Conservation (phyloP, 2,329 filamentous ascomycete genomes). For the Cytospora leucostoma region DNA sequence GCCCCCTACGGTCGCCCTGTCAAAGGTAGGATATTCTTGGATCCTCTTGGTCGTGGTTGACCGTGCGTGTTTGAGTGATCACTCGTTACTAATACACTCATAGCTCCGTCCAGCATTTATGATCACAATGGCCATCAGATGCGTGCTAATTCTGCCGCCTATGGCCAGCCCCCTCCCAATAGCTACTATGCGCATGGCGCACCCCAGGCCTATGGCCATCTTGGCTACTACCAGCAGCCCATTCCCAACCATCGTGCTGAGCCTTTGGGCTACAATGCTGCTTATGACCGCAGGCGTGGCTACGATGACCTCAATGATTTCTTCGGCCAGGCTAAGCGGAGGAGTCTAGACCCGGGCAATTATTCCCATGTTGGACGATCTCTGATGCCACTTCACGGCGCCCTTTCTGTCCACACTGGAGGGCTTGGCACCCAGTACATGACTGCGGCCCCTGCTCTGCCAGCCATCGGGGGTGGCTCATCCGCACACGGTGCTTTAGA, state of each 20-base stretch:
- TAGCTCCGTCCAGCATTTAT: constrained; percentile 61
- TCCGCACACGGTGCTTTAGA: constrained; percentile 60
- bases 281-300: constrained; percentile 77
- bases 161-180: constrained; percentile 55
- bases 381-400: constrained; percentile 76
- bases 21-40: constrained; percentile 47
- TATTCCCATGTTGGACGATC: constrained; percentile 91
- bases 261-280: constrained; percentile 63
- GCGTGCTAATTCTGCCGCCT: constrained; percentile 56
- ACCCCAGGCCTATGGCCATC: constrained; percentile 50
- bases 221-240: constrained; percentile 72
- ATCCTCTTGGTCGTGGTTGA: constrained; percentile 21
- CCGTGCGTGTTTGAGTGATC: constrained; percentile 22
- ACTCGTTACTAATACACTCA: constrained; percentile 45
- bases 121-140: constrained; percentile 63
- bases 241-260: constrained; percentile 56
- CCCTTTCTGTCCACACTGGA: constrained; percentile 62
- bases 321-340: constrained; percentile 89
- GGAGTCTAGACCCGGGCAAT: constrained; percentile 84
- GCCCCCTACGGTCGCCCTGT: constrained; percentile 54
- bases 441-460: constrained; percentile 45
- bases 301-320: constrained; percentile 91
- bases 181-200: constrained; percentile 63
- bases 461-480: constrained; percentile 58
- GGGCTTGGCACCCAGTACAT: constrained; percentile 60